Conservation (phyloP, 371 early-diverging fungal genomes). For the Parasitella parasitica region DNA sequence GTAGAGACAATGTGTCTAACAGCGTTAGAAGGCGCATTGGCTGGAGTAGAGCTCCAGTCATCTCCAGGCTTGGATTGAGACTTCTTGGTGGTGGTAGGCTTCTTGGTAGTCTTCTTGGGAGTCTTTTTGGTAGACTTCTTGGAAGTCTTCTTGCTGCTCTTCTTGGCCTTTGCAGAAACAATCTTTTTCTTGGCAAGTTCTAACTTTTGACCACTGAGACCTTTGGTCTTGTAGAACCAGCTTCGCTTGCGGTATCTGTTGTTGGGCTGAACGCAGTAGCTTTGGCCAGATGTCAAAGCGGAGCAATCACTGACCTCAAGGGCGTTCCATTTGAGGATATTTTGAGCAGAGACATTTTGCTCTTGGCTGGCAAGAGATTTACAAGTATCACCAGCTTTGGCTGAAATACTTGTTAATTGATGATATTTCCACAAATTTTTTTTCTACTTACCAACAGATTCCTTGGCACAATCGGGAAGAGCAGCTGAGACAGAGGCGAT, state of each 20-base stretch:
- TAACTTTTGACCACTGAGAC: slow-evolving; percentile 23
- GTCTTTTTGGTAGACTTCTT: slow-evolving; percentile 33
- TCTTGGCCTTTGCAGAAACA: slow-evolving; percentile 16
- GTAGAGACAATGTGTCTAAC: slow-evolving; percentile 30
- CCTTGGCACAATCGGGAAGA: slow-evolving; percentile 4
- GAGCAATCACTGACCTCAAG: slow-evolving; percentile 7
- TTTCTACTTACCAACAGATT: slow-evolving; percentile 17
- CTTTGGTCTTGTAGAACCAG: slow-evolving; percentile 30
- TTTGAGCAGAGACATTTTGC: background rate
- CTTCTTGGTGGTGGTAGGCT: slow-evolving; percentile 3
- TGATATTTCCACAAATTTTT: too few relatives aligned
- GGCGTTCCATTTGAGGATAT: slow-evolving; percentile 20
- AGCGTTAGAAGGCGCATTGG: slow-evolving; percentile 28
- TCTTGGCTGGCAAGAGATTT: slow-evolving; percentile 9
- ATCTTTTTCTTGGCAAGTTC: slow-evolving; percentile 26
- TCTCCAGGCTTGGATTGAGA: slow-evolving; percentile 25
- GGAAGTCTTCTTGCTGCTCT: slow-evolving; percentile 18
- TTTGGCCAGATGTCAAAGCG: slow-evolving; percentile 3
- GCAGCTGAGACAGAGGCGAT: slow-evolving; percentile 15
- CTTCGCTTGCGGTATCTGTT: slow-evolving; percentile 13
- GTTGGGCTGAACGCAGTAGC: slow-evolving; percentile 18
- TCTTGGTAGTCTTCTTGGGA: slow-evolving; percentile 21
- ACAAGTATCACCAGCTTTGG: slow-evolving; percentile 18
- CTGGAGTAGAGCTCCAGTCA: slow-evolving; percentile 26
- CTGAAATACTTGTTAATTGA: background rate